These are phyloP conservation scores for Cyberlindnera suaveolens DNA, from an alignment of 805 yeast genomes.

Conservation along the genomic window DNA sequence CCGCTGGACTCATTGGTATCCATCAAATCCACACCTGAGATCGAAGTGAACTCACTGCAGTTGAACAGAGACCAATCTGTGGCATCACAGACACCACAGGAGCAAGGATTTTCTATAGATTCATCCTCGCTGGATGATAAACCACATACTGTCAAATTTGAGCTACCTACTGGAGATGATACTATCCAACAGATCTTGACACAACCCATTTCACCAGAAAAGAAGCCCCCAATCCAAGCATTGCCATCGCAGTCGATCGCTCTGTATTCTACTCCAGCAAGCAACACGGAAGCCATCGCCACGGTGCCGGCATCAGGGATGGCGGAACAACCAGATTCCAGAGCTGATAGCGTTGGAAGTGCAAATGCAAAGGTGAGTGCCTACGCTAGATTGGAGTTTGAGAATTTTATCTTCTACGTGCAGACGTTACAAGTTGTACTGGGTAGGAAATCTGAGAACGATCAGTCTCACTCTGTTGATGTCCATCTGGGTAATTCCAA, in stretches of 20 bases:
- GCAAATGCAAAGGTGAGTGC: slow-evolving; percentile 35
- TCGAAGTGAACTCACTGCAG: slow-evolving; percentile 14
- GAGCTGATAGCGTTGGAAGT: slow-evolving; percentile 3
- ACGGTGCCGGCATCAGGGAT: slow-evolving; percentile 12
- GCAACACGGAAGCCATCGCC: slow-evolving; percentile 11
- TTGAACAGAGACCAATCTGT: slow-evolving; percentile 3
- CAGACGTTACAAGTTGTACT: slow-evolving; percentile 91
- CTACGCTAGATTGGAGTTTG: slow-evolving; percentile 80
- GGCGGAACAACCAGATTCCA: slow-evolving; percentile 3
- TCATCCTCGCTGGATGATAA: background rate
- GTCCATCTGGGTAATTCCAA: slow-evolving; percentile 90
- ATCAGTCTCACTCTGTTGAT: slow-evolving; percentile 68
- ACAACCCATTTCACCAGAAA: slow-evolving; percentile 4
- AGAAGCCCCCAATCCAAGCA: background rate
- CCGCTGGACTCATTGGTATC: slow-evolving; percentile 14
- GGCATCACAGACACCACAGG: slow-evolving; percentile 6
- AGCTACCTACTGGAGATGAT: slow-evolving; percentile 8
- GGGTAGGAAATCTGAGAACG: slow-evolving; percentile 82
- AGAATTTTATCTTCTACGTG: slow-evolving; percentile 87
- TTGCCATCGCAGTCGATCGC: slow-evolving; percentile 1
- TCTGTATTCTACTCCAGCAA: background rate
- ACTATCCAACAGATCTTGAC: slow-evolving; percentile 10
- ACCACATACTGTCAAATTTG: background rate
- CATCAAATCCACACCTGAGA: slow-evolving; percentile 11
- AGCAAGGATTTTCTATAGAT: background rate